phyloP scores from a whole-genome alignment of 2,329 filamentous ascomycete genomes.

The Ascochyta viciae-villosae region DNA sequence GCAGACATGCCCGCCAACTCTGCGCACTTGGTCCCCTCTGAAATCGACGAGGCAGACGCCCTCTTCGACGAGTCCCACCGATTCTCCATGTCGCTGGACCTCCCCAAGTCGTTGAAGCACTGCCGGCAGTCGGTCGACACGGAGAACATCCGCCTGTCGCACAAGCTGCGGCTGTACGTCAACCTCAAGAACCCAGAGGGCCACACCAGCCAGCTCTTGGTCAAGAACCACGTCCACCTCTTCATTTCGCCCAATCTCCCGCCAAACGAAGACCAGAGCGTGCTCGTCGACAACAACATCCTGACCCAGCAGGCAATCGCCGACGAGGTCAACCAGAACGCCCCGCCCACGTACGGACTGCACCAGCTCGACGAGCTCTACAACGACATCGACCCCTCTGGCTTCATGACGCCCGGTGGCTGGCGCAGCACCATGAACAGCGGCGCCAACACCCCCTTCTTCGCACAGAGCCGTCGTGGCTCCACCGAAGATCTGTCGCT shows the following conservation, averaged over 20 bases:
- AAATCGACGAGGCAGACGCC: slow-evolving; percentile 42
- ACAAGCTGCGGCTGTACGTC: slow-evolving; percentile 91
- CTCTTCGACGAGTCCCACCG: slow-evolving; percentile 64
- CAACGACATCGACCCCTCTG: slow-evolving; percentile 80
- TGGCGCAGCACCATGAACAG: slow-evolving; percentile 62
- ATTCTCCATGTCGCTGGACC: slow-evolving; percentile 65
- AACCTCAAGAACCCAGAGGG: slow-evolving; percentile 94
- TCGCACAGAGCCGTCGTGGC: slow-evolving; percentile 71
- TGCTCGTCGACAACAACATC: slow-evolving; percentile 56
- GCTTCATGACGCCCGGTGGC: slow-evolving; percentile 78
- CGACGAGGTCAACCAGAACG: slow-evolving; percentile 67
- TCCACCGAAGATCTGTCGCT: slow-evolving; percentile 82
- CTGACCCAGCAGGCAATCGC: slow-evolving; percentile 53
- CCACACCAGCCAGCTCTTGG: slow-evolving; percentile 90
- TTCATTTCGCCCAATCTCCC: slow-evolving; percentile 96
- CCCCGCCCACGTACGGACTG: slow-evolving; percentile 91
- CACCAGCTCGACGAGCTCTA: slow-evolving; percentile 91
- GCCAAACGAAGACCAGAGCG: slow-evolving; percentile 83
- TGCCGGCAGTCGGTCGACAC: slow-evolving; percentile 91
- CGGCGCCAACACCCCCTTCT: slow-evolving; percentile 77
- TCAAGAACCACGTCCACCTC: slow-evolving; percentile 87
- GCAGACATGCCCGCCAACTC: slow-evolving; percentile 47
- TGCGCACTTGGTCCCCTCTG: slow-evolving; percentile 36
- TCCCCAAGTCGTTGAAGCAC: slow-evolving; percentile 81
- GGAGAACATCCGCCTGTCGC: slow-evolving; percentile 87